These are phyloP conservation scores for Flaveria floridana DNA, from an alignment of 140 eudicot genomes.

Conservation along the genomic window DNA sequence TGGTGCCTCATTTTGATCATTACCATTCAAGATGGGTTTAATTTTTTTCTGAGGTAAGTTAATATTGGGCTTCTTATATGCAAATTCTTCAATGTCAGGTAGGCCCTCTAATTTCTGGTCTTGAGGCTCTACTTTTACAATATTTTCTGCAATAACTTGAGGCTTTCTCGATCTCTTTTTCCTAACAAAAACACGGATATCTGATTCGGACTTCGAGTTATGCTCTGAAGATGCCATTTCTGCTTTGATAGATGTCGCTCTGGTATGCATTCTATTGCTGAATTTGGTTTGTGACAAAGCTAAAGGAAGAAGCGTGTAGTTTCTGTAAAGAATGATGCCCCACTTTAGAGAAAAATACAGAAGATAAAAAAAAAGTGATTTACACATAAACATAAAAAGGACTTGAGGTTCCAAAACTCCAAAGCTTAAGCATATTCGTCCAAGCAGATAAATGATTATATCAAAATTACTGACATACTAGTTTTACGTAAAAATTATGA, in stretches of 20 bases:
- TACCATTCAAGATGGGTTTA: slow-evolving; percentile 10
- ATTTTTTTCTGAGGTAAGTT: slow-evolving; percentile 31
- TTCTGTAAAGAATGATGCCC: slow-evolving; percentile 22
- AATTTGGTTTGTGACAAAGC: slow-evolving; percentile 30
- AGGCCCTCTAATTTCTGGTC: slow-evolving; percentile 38
- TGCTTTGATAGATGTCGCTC: slow-evolving; percentile 33
- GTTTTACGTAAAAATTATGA: neutral
- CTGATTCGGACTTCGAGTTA: slow-evolving; percentile 33
- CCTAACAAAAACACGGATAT: slow-evolving; percentile 52
- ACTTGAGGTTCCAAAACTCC: neutral
- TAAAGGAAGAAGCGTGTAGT: slow-evolving; percentile 24
- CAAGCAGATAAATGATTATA: neutral
- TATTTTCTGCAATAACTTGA: slow-evolving; percentile 34
- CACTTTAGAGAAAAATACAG: neutral
- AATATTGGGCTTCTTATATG: slow-evolving; percentile 43
- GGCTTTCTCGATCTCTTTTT: slow-evolving; percentile 47
- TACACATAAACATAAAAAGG: neutral
- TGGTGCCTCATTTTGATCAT: slow-evolving; percentile 42
- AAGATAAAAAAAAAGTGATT: neutral
- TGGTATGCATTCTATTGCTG: slow-evolving; percentile 34
- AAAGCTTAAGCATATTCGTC: neutral
- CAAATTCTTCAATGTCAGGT: slow-evolving; percentile 89
- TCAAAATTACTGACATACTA: neutral
- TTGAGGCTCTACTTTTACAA: slow-evolving; percentile 30
- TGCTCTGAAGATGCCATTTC: slow-evolving; percentile 32